Base-by-base conservation (phyloP, 345 rosid species). In the Trapa bicornis region DNA sequence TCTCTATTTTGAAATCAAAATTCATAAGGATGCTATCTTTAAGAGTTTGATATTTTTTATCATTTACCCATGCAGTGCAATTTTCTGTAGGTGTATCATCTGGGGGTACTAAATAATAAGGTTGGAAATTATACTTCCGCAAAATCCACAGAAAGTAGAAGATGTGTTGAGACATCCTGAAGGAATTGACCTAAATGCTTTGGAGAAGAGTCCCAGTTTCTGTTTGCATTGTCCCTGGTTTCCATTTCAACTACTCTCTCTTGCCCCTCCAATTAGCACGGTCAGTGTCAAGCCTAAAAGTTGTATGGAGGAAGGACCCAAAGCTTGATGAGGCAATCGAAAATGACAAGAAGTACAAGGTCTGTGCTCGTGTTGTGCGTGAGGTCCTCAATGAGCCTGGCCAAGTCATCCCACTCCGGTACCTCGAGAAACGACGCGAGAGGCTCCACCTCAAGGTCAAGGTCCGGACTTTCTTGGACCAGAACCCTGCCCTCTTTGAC, bases 321-420 rank as follows among this genome's bases (percentile, higher is more conserved):
- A 77, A 57, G 58, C 87, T 93, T 50, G 92, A 93, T 74, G 73
- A 74, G 70, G 96, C 95, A 2, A 82, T 93, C 6, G 85, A 87
- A 73, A 81, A 79, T 5, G 96, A 86, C 80, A 90, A 85, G 73
- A 78, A 75, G 1, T 82, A 79, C 87, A 83, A 80, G 74, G 68
- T 82, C 37, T 84, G 91, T 42, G 81, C 87, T 33, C 87, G 89
- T 14, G 89, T 90, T 61, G 88, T 88, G 12, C 87, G 75, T 65
- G 89, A 88, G 81, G 88, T 90, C 11, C 63, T 93, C 6, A 87
- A 90, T 65, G 94, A 93, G 68, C 95, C 89, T 2, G 89, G 92
- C 67, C 92, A 85, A 69, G 87, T 74, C 36, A 88, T 94, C 75
- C 88, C 91, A 0, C 84, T 89, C 37, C 77, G 80, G 0, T 94